These are phyloP conservation scores for Phytophthora crassamura DNA, from an alignment of 352 stramenopile genomes.

Conservation along the genomic window DNA sequence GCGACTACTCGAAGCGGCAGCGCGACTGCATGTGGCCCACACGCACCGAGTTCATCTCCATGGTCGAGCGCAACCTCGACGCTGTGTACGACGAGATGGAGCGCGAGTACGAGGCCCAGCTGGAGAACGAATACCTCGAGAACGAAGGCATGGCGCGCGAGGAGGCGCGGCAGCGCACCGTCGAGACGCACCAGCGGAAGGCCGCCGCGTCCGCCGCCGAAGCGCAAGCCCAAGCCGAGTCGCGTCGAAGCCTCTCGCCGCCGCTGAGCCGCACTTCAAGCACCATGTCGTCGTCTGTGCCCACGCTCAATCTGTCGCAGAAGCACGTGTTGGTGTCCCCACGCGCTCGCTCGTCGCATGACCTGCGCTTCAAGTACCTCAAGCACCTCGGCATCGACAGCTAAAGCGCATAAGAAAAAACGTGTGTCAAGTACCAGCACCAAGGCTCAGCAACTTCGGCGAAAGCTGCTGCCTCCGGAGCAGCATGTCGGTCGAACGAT, in stretches of 20 bases:
- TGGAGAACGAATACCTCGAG: constrained; percentile 64
- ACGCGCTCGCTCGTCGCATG: constrained; percentile 68
- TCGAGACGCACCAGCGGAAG: constrained; percentile 45
- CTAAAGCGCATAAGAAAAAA: constrained; percentile 24
- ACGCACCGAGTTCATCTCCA: constrained; percentile 80
- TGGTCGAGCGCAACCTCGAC: constrained; percentile 91
- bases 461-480: background rate
- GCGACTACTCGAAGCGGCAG: constrained; percentile 88
- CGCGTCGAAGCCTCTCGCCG: constrained; percentile 37
- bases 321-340: constrained; percentile 81
- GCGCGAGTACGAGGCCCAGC: constrained; percentile 81
- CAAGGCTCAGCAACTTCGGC: background rate
- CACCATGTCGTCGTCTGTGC: constrained; percentile 30
- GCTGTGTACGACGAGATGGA: constrained; percentile 90
- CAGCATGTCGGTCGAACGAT: background rate
- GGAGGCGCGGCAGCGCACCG: constrained; percentile 60
- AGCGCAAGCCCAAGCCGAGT: constrained; percentile 26
- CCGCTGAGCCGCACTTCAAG: constrained; percentile 45
- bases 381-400: constrained; percentile 88
- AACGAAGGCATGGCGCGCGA: constrained; percentile 80
- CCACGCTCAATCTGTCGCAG: constrained; percentile 59
- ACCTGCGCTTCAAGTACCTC: constrained; percentile 89
- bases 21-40: constrained; percentile 89
- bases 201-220: constrained; percentile 27
- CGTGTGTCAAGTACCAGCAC: background rate